These are phyloP conservation scores for Cryptococcus sp. DNA, from an alignment of 1,284 basidiomycete genomes.

Conservation along the genomic window DNA sequence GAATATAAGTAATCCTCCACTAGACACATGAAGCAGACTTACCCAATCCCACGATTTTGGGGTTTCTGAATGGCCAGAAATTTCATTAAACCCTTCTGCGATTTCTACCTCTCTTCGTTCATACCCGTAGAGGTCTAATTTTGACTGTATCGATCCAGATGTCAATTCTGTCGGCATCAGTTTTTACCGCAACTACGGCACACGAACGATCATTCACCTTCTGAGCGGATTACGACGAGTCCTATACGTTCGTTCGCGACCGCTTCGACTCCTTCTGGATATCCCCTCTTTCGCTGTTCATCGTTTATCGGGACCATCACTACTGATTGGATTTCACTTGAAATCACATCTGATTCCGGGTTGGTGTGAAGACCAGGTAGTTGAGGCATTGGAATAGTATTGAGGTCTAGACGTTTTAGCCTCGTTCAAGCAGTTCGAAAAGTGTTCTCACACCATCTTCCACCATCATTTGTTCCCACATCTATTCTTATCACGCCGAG, in stretches of 20 bases:
- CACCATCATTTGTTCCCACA: conserved; percentile 24
- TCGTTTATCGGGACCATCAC: conserved; percentile 9
- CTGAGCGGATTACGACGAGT: conserved; percentile 9
- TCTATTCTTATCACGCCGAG: conserved; percentile 26
- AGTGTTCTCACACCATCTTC: conserved; percentile 21
- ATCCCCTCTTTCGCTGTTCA: not conserved
- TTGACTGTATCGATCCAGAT: not conserved
- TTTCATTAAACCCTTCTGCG: conserved; percentile 17
- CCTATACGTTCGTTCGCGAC: conserved; percentile 3
- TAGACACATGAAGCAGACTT: not conserved
- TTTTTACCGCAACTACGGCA: not conserved
- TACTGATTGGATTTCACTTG: conserved; percentile 12
- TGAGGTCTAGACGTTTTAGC: conserved; percentile 14
- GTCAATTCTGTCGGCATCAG: not conserved
- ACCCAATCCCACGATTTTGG: conserved; percentile 21
- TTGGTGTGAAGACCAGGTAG: conserved; percentile 15
- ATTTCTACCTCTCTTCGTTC: conserved; percentile 13
- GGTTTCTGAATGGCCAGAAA: conserved; percentile 3
- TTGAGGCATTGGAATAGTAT: conserved; percentile 27
- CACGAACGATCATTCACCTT: conserved; percentile 4
- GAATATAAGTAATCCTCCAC: not conserved
- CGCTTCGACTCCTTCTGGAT: not conserved
- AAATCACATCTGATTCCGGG: not conserved
- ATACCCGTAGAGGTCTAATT: conserved; percentile 8
- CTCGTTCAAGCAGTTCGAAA: no score